Conservation (phyloP, 2,329 filamentous ascomycete species). For the Annulohypoxylon truncatum region DNA sequence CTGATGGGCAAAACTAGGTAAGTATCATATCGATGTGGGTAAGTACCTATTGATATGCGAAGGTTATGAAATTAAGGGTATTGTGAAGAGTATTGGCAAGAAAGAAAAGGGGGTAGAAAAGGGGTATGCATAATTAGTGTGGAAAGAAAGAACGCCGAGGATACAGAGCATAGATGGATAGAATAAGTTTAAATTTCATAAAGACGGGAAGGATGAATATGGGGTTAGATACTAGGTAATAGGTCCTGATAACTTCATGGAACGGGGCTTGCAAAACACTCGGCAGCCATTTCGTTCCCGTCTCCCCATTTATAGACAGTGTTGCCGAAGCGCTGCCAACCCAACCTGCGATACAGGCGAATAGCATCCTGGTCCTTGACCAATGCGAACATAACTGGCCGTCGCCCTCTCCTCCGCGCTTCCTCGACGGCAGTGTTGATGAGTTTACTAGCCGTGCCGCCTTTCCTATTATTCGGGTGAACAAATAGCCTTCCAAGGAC, state of each 20-base stretch:
- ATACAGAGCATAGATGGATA: background rate
- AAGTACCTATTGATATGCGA: background rate
- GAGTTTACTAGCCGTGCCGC: slow-evolving; percentile 31
- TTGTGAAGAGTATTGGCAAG: background rate
- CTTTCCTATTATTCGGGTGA: slow-evolving; percentile 22
- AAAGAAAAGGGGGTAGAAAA: background rate
- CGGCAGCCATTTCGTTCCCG: slow-evolving; percentile 27
- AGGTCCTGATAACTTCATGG: background rate
- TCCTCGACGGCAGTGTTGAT: slow-evolving; percentile 32
- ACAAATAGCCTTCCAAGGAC: slow-evolving; percentile 39
- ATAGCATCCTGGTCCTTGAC: slow-evolving; percentile 42
- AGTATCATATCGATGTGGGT: background rate
- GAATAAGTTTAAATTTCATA: too few relatives aligned
- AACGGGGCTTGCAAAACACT: slow-evolving; percentile 34
- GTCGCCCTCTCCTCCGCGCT: slow-evolving; percentile 16
- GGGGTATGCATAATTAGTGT: too few relatives aligned
- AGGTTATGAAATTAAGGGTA: background rate
- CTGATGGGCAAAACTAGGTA: background rate
- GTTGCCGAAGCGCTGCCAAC: slow-evolving; percentile 36
- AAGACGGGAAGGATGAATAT: background rate
- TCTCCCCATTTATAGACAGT: slow-evolving; percentile 35
- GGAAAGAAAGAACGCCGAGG: background rate
- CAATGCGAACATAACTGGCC: slow-evolving; percentile 35
- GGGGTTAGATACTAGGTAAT: background rate
- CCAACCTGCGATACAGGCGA: slow-evolving; percentile 34